A percentile compares a stretch with the other conserved stretches of the same genome.
These are phyloP conservation scores for Aureobasidium sp. DNA, from an alignment of 2,329 filamentous ascomycete species.

Conservation along the genomic window DNA sequence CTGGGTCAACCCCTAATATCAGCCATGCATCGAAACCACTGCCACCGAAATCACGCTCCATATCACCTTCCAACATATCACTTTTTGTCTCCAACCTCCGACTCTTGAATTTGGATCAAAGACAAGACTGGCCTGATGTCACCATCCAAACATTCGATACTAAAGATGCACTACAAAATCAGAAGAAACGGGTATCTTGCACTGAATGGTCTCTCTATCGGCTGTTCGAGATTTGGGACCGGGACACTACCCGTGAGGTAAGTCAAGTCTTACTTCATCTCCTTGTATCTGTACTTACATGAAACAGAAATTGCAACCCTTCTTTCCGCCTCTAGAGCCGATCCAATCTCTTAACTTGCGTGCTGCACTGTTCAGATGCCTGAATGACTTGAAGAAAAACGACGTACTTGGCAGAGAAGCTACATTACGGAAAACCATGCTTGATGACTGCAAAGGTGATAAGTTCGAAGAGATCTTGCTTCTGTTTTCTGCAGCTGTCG, in stretches of 20 bases:
- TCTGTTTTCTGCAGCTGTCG: conserved; percentile 83
- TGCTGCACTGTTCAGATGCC: conserved; percentile 79
- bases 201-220: conserved; percentile 95
- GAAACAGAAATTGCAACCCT: conserved; percentile 84
- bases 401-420: conserved; percentile 83
- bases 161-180: conserved; percentile 72
- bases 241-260: conserved; percentile 78
- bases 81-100: conserved; percentile 87
- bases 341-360: conserved; percentile 93
- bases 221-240: conserved; percentile 87
- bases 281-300: background rate
- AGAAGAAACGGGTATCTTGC: conserved; percentile 83
- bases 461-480: conserved; percentile 89
- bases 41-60: conserved; percentile 7
- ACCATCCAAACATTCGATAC: conserved; percentile 73
- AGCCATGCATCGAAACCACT: conserved; percentile 15
- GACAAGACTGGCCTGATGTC: conserved; percentile 84
- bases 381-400: conserved; percentile 90
- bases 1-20: conserved; percentile 15
- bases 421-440: conserved; percentile 90
- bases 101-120: conserved; percentile 81
- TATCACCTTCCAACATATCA: conserved; percentile 57
- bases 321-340: conserved; percentile 92
- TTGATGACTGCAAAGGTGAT: conserved; percentile 96
- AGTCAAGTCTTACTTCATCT: conserved; percentile 22